phyloP scores from a whole-genome alignment of 257 asterid genomes.

The Primulina tabacum region DNA sequence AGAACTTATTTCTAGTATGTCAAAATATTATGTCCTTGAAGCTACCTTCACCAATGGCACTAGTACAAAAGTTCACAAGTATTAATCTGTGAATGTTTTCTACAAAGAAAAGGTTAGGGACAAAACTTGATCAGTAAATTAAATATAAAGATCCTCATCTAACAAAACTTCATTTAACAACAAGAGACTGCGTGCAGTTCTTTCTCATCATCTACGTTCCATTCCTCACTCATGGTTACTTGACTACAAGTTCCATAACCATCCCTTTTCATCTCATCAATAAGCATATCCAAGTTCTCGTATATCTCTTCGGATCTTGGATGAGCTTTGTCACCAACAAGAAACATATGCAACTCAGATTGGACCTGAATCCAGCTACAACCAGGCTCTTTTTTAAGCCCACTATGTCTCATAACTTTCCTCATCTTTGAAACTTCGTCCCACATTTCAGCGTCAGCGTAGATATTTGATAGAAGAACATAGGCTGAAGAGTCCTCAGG shows the following conservation, averaged over 20 bases:
- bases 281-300: conserved; percentile 38
- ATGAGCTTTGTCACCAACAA: conserved; percentile 84
- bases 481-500: conserved; percentile 78
- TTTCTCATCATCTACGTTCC: conserved; percentile 21
- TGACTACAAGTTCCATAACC: conserved; percentile 23
- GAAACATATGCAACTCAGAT: conserved; percentile 80
- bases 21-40: background rate
- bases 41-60: background rate
- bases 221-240: conserved; percentile 18
- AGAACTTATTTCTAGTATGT: background rate
- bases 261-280: conserved; percentile 58
- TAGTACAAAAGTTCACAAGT: background rate
- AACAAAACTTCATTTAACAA: background rate
- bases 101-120: background rate
- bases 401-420: conserved; percentile 54
- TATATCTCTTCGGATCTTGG: conserved; percentile 67
- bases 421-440: conserved; percentile 65
- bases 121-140: background rate
- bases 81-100: too few relatives aligned
- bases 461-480: conserved; percentile 67
- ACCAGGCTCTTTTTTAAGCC: conserved; percentile 81
- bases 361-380: conserved; percentile 91
- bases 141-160: background rate
- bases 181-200: conserved; percentile 19
- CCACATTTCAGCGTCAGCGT: conserved; percentile 91